Evolutionary conservation across 2,329 filamentous ascomycete genomes (phyloP), one percentile per base, ranked within the genome.

Genomic region (Tolypocladium amazonense): DNA sequence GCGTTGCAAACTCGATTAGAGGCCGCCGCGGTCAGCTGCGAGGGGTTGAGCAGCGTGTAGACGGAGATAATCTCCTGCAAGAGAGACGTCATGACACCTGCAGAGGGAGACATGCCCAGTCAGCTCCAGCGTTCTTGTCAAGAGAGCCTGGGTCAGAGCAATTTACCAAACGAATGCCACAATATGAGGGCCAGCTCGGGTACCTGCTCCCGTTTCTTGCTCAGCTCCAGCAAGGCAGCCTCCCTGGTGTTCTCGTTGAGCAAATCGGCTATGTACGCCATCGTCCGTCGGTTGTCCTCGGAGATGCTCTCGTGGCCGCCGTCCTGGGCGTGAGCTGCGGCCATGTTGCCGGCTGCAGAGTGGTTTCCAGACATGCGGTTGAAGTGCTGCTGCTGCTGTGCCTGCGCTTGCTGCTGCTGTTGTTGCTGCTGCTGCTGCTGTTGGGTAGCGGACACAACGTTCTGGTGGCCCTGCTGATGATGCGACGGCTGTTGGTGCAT

Each of bases 51-150:
- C 5, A 99, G 84, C 35, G 92, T 95, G 72, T 99, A 99, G 59
- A 99, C 94, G 14, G 93, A 97, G 71, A 99, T 99, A 72, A 99
- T 99, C 77, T 99, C 94, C 75, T 97, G 93, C 39, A 97, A 83
- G 30, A 99, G 81, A 59, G 92, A 96, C 54, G 94, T 97, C 94
- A 99, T 99, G 70, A 99, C 94, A 69, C 92, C 92, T 96, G 65
- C 11, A 37, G 50, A 54, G 15, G 30, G 20, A 12, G 20, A 15
- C 18, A 20, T 37, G 30, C 12, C 50, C 20, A 14, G 50, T 54
- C 30, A 54, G 50, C 23, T 35, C 35, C 20, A 14, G 12, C 2
- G 30, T 20, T 45, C 14, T 4, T 33, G 38, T 18, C 47, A 23
- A 55, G 45, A 41, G 1, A 12, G 41, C 38, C 14, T n/a, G 43